Evolutionary conservation across 768 basidiomycete species (phyloP).

Genomic region (Candolleomyces eurysporus): DNA sequence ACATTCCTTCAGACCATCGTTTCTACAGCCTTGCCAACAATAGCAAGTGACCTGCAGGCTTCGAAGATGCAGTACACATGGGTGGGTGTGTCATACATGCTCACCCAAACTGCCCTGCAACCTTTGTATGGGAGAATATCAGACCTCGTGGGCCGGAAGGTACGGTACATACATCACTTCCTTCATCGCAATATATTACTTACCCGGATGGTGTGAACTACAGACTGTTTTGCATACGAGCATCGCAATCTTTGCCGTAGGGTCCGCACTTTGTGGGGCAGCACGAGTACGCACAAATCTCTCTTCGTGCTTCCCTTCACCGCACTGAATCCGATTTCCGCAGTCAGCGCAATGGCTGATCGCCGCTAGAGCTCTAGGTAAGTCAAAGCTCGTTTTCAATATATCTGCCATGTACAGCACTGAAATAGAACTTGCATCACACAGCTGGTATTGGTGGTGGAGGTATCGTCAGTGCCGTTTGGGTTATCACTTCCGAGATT

Average conservation of each 20-base stretch:
- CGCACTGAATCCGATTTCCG: too few species aligned
- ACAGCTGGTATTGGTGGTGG: conserved; percentile 81
- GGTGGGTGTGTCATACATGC: conserved; percentile 83
- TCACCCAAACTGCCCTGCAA: conserved; percentile 84
- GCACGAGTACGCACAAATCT: conserved; percentile 50
- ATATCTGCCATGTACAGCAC: too few species aligned
- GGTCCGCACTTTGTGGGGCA: conserved; percentile 76
- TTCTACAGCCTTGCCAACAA: conserved; percentile 82
- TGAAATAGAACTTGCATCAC: neutral
- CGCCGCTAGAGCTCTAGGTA: conserved; percentile 53
- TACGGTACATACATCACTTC: conserved; percentile 24
- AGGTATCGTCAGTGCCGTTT: conserved; percentile 81
- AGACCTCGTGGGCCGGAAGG: conserved; percentile 79
- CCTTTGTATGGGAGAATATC: conserved; percentile 80
- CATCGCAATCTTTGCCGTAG: conserved; percentile 71
- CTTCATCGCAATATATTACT: neutral
- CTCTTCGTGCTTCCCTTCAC: neutral
- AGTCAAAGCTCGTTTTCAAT: neutral
- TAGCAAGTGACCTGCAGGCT: conserved; percentile 65
- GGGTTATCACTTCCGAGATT: conserved; percentile 85
- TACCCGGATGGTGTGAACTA: conserved; percentile 4
- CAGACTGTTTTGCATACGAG: conserved; percentile 71
- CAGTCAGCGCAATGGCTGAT: conserved; percentile 66
- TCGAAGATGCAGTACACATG: conserved; percentile 77
- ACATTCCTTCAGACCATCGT: conserved; percentile 53